phyloP scores from a whole-genome alignment of 768 basidiomycete genomes.

The Phylloporus rhodoxanthus region DNA sequence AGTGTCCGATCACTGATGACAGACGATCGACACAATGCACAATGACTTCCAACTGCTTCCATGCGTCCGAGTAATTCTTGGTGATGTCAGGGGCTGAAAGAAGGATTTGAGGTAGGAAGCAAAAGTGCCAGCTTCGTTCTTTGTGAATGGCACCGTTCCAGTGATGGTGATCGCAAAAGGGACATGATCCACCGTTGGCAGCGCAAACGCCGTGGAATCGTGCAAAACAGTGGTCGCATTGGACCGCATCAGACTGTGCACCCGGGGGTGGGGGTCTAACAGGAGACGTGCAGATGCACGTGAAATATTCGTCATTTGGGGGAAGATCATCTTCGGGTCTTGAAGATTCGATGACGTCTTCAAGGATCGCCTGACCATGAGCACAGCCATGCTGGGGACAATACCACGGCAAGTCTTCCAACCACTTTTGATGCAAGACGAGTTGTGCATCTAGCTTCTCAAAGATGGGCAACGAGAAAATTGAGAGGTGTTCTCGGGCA shows the following conservation, averaged over 20 bases:
- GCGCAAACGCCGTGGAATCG: conserved; percentile 83
- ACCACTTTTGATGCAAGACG: conserved; percentile 61
- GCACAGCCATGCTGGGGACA: conserved; percentile 59
- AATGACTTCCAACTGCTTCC: conserved; percentile 74
- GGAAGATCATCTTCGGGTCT: conserved; percentile 74
- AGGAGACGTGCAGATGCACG: conserved; percentile 73
- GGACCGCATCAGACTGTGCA: conserved; percentile 73
- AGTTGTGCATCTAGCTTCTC: conserved; percentile 69
- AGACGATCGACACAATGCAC: conserved; percentile 76
- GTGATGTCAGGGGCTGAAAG: conserved; percentile 72
- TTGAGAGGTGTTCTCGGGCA: conserved; percentile 61
- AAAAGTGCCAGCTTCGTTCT: conserved; percentile 79
- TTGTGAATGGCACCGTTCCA: conserved; percentile 86
- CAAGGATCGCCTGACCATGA: conserved; percentile 59
- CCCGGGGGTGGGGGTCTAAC: conserved; percentile 79
- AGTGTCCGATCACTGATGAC: conserved; percentile 70
- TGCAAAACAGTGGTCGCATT: conserved; percentile 85
- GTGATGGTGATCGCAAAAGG: conserved; percentile 87
- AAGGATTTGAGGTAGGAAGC: conserved; percentile 67
- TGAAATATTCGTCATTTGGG: conserved; percentile 75
- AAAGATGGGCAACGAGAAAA: conserved; percentile 69
- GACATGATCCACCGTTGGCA: conserved; percentile 84
- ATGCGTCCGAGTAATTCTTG: conserved; percentile 72
- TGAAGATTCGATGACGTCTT: conserved; percentile 72
- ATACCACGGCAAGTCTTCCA: conserved; percentile 75